Evolutionary conservation across 164 flowering plant species (phyloP).

Genomic region (Vitis rupestris): DNA sequence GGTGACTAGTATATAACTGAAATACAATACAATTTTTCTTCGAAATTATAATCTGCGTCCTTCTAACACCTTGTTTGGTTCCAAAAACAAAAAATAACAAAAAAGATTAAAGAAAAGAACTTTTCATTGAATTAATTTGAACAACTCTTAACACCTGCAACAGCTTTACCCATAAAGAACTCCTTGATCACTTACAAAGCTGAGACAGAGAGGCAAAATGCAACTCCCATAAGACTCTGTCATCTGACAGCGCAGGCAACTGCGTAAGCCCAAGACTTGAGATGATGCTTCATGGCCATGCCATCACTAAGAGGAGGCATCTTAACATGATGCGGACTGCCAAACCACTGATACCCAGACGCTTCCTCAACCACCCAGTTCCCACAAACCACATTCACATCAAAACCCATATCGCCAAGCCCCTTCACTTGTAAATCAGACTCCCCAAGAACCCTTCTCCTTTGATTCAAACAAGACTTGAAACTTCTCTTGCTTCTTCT

Average conservation of each 20-base stretch:
- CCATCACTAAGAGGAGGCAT: slow-evolving; percentile 41
- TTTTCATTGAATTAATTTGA: no score
- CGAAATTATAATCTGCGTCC: no score
- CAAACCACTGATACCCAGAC: slow-evolving; percentile 12
- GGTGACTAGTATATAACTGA: no score
- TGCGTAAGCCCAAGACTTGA: slow-evolving; percentile 50
- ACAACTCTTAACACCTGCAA: no score
- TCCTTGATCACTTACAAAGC: no score
- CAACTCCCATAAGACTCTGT: background rate
- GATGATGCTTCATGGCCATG: slow-evolving; percentile 48
- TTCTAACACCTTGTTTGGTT: no score
- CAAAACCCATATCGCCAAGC: slow-evolving; percentile 12
- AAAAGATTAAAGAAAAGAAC: no score
- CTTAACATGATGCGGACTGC: slow-evolving; percentile 10
- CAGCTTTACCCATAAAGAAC: no score
- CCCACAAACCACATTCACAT: slow-evolving; percentile 12
- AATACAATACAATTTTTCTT: no score
- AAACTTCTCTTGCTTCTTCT: slow-evolving; percentile 13
- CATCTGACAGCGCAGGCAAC: slow-evolving; percentile 50
- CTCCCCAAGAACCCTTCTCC: slow-evolving; percentile 13
- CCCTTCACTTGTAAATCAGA: slow-evolving; percentile 6
- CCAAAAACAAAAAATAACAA: no score
- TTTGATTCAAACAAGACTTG: slow-evolving; percentile 2
- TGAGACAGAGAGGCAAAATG: no score
- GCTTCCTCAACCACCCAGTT: slow-evolving; percentile 10